Conservation (phyloP, 2,329 filamentous ascomycete species). For the Fusarium sp. region DNA sequence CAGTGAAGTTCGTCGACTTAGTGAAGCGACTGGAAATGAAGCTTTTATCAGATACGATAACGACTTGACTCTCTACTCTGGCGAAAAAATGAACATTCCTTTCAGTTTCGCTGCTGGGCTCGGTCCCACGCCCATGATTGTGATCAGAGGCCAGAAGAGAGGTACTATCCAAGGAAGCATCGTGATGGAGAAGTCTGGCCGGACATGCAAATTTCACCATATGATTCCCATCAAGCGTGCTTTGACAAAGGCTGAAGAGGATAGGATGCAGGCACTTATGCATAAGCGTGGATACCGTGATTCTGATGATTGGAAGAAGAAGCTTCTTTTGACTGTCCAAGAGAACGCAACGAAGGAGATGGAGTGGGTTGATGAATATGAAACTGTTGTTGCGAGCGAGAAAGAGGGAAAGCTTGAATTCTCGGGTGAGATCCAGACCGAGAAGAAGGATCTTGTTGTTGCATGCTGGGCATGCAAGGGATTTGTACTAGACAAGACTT, state of each 20-base stretch:
- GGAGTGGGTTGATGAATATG: neutral
- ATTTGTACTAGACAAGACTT: neutral
- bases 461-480: neutral
- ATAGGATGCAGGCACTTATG: neutral
- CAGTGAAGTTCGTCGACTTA: neutral
- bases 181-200: neutral
- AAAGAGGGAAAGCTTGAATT: neutral
- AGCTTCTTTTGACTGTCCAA: neutral
- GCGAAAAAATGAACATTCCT: neutral
- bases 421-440: neutral
- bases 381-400: neutral
- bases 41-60: conserved; percentile 1
- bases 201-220: neutral
- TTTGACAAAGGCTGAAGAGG: neutral
- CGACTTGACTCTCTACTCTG: neutral
- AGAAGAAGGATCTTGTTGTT: neutral
- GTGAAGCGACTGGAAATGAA: neutral
- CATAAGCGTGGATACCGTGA: neutral
- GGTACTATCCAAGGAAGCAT: neutral
- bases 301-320: conserved; percentile 2
- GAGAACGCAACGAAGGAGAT: neutral
- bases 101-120: neutral
- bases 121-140: neutral
- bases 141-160: neutral
- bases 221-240: neutral